Conservation (phyloP, 768 basidiomycete species). For the Symmetrospora coprosmae region DNA sequence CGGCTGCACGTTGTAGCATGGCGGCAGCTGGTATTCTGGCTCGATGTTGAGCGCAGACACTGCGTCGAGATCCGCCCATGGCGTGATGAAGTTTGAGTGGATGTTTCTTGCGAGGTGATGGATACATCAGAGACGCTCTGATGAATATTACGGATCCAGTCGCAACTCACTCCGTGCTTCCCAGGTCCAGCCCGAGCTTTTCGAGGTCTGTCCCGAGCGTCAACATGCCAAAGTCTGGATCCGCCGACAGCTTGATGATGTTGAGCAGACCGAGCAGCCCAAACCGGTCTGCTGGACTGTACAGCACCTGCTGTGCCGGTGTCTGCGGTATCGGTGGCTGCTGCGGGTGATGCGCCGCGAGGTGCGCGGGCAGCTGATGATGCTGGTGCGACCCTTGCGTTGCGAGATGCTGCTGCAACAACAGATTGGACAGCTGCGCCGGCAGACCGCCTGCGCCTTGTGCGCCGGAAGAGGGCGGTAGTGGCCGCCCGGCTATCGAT, state of each 20-base stretch:
- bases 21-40: constrained; percentile 77
- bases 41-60: constrained; percentile 64
- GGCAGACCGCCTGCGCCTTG: neutral
- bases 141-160: no score
- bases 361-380: neutral
- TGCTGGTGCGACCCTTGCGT: constrained; percentile 12
- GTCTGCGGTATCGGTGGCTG: constrained; percentile 15
- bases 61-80: constrained; percentile 76
- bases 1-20: constrained; percentile 83
- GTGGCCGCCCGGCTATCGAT: neutral
- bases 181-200: constrained; percentile 81
- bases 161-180: constrained; percentile 38
- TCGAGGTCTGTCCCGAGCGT: constrained; percentile 81
- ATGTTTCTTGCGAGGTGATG: constrained; percentile 28
- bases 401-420: constrained; percentile 13
- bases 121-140: neutral
- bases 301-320: constrained; percentile 81
- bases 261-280: constrained; percentile 72
- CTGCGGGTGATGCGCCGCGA: neutral
- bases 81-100: constrained; percentile 70
- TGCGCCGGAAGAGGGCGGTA: neutral
- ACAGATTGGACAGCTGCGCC: constrained; percentile 8
- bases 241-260: constrained; percentile 65
- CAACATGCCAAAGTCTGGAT: constrained; percentile 65
- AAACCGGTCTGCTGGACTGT: constrained; percentile 89